Base-by-base conservation (phyloP, 1,139 yeast genomes). In the Lizanozyma gosingica region DNA sequence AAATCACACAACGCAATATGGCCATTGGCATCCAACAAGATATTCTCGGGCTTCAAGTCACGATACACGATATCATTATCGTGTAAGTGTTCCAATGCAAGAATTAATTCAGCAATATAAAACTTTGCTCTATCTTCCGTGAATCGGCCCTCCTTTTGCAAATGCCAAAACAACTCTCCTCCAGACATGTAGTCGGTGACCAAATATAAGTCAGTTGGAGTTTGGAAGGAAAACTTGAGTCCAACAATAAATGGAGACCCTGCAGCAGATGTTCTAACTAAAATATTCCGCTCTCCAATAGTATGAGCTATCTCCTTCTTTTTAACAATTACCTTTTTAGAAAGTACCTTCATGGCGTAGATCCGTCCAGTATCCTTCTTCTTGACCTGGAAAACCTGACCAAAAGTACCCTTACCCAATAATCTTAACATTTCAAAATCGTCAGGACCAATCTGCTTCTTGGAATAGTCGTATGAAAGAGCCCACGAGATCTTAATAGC, bases 161-260 rank as follows among this genome's bases (percentile, higher is more conserved):
- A 71, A 65, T 92, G 97, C 96, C 96, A 90, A 59, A 92, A 92
- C 49, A 92, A 71, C 63, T 92, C 98, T 44, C 98, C 98, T 35
- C 98, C 98, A 38, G 94, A 82, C 97, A 92, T 90, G 64, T 85
- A 92, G 63, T 92, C 98, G 2, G 97, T 92, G 27, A 92, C 97
- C 43, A 92, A 71, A 57, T 88, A 92, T 47, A 92, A 71, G 61
- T 92, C 97, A 0, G 84, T 68, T 35, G 94, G 94, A 1, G 97
- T 92, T 65, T 92, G 98, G 62, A 92, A 92, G 2, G 96, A 85
- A 59, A 90, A 90, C 63, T 92, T 92, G 53, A 92, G 74, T 0
- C 96, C 96, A 34, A 92, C 97, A 59, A 92, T 87, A 57, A 92
- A 92, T 15, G 95, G 86, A 2, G 86, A 80, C 34, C 90, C 84